Evolutionary conservation across 176 grass and related monocot species (phyloP), one percentile per base, ranked within the genome.

Genomic region (Triticum timopheevii): DNA sequence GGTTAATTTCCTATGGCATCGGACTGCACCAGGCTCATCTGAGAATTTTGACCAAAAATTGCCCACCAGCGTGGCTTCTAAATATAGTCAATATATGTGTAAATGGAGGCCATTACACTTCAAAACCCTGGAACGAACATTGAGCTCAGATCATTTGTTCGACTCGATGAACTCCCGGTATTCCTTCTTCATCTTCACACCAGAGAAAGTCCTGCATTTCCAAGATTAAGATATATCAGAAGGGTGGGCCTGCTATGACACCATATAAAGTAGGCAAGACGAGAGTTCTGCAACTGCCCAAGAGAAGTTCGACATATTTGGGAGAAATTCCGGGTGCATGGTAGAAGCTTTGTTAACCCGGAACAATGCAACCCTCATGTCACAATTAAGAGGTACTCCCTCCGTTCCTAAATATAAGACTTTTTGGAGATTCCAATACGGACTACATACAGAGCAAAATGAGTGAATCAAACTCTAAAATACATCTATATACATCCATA

Each of bases 161-260:
- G 89, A 80, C 82, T 97, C 97, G 12, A 99, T 92, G 33, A 99
- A 84, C 65, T 99, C 97, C 52, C 86, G 85, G 50, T 99, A 99
- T 91, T 99, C 94, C 65, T 99, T 99, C 92, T 99, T 99, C 92
- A 89, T 99, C 84, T 97, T 99, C 63, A 99, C 94, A 67, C 97
- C 97, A 31, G 97, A 82, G 59, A 97, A 64, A 70, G 89, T 97
- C 90, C 97, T 99, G 92, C 80, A 77, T 82, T 82, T 67, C 49
- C 84, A 81, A 82, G 52, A 84, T 40, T 61, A 88, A 62, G 39
- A 80, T 69, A 76, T 10, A 88, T 87, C 23, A 93, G 75, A 79
- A 17, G 3, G 30, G 20, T 30, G 6, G 12, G 3, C 3, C 36
- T 8, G 2, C 24, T 33, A 67, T 33, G 30, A 0, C 30, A 65